Evolutionary conservation across 2,329 filamentous ascomycete genomes (phyloP).

Genomic region (Exserohilum rostratum): DNA sequence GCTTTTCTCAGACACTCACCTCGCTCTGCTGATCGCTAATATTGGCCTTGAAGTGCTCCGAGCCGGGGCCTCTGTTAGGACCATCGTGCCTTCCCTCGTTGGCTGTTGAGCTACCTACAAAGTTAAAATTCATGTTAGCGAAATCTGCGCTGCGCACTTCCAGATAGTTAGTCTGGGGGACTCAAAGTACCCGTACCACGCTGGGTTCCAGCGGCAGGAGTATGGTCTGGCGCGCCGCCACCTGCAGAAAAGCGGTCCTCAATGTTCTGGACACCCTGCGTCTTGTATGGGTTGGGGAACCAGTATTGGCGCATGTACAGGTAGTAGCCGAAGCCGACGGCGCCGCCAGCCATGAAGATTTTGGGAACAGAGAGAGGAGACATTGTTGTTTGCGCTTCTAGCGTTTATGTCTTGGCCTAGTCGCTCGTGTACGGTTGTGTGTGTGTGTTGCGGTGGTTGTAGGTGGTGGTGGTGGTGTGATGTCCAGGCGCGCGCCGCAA

Average conservation of each 20-base stretch:
- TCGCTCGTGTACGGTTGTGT: neutral
- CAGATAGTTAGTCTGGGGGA: conserved; percentile 1
- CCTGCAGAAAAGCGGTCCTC: conserved; percentile 43
- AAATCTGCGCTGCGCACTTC: neutral
- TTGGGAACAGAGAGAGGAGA: conserved; percentile 44
- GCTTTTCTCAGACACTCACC: conserved; percentile 14
- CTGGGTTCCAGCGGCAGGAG: conserved; percentile 36
- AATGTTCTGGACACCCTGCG: conserved; percentile 42
- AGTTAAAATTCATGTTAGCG: neutral
- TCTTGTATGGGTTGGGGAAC: conserved; percentile 49
- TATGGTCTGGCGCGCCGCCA: conserved; percentile 40
- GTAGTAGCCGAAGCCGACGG: conserved; percentile 45
- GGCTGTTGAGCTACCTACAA: conserved; percentile 27
- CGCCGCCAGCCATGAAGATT: conserved; percentile 46
- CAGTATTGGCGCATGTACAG: conserved; percentile 46
- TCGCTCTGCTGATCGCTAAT: conserved; percentile 33
- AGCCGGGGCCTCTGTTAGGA: conserved; percentile 35
- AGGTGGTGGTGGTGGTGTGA: neutral
- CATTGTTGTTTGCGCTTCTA: conserved; percentile 21
- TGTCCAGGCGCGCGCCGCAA: neutral
- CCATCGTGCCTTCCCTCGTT: conserved; percentile 33
- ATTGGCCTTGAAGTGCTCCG: conserved; percentile 35
- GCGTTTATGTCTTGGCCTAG: neutral
- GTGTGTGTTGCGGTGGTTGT: neutral
- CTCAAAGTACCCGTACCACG: conserved; percentile 28